Base-by-base conservation (phyloP, 2,329 filamentous ascomycete species). In the Fusarium pseudograminearum region DNA sequence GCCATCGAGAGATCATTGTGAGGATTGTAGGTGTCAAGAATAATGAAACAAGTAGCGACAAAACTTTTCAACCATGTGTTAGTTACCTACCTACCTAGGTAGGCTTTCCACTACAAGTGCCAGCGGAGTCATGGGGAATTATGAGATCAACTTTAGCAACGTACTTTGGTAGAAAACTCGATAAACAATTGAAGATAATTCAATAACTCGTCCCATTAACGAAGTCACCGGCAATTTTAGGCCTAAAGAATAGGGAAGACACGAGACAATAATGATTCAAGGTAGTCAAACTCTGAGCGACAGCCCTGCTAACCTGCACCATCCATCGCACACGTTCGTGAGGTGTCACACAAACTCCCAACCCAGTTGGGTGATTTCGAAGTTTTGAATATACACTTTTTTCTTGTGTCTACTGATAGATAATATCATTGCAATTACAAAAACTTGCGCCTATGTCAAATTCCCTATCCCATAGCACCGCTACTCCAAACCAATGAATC, bases 1-100 rank as follows among this genome's bases (percentile, higher is more conserved):
- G 31, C 10, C 50, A 41, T 18, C 28, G 59, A 30, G 12, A 42
- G 10, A 33, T 65, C 69, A 72, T 71, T 22, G 31, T 36, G 16
- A 41, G 33, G 34, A 10, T 26, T 24, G 38, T 12, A 22, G 7
- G n/a, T 18, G 41, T 31, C 14, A 26, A 30, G 3, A 36, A 14
- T 40, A 26, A 34, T 7, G 22, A 40, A n/a, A 10, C 12, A 8
- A 5, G 22, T 16, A 7, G 16, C 16, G 30, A 22, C 11, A 44
- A 56, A 44, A 38, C 34, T 40, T 30, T 54, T 46, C 16, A 15
- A 20, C 36, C 36, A n/a, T 20, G n/a, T 20, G n/a, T 38, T 38
- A 22, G 12, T 12, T 40, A 28, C 3, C 26, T 28, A 28, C 1
- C n/a, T 40, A 28, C 3, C 26, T 28, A 28, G 3, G 26, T 9